These are phyloP conservation scores for Aspergillus fructus DNA, from an alignment of 2,329 filamentous ascomycete genomes.

Conservation along the genomic window DNA sequence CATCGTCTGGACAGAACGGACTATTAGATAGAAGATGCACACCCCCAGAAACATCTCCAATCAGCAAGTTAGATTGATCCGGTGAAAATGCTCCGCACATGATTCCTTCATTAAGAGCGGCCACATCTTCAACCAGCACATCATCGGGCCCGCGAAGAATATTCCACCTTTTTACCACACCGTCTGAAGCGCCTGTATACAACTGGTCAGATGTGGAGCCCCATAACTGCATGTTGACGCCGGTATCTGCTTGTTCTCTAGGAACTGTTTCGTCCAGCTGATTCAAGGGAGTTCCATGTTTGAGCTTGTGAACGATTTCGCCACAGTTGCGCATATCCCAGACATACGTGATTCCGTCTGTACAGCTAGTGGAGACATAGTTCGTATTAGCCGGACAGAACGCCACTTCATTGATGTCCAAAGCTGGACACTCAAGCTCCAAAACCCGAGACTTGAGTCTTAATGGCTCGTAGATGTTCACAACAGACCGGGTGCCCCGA, in stretches of 20 bases:
- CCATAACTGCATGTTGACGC: conserved; percentile 60
- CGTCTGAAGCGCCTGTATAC: conserved; percentile 62
- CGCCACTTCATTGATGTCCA: conserved; percentile 62
- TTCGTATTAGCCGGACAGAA: conserved; percentile 48
- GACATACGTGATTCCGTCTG: conserved; percentile 59
- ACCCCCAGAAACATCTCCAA: conserved; percentile 58
- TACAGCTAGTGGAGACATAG: conserved; percentile 60
- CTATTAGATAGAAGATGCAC: conserved; percentile 51
- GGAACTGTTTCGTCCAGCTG: conserved; percentile 40
- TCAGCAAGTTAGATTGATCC: conserved; percentile 55
- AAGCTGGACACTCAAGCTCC: conserved; percentile 57
- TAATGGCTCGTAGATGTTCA: conserved; percentile 53
- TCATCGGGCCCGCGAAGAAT: conserved; percentile 53
- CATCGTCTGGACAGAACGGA: conserved; percentile 24
- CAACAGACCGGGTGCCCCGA: conserved; percentile 45
- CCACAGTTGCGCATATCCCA: conserved; percentile 57
- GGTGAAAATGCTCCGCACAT: conserved; percentile 59
- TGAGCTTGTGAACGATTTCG: conserved; percentile 48
- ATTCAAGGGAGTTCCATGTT: conserved; percentile 52
- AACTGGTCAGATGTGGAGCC: conserved; percentile 52
- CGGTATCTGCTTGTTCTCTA: conserved; percentile 56
- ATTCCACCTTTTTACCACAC: conserved; percentile 61
- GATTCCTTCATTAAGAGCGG: conserved; percentile 52
- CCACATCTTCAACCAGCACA: conserved; percentile 52
- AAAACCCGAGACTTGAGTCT: conserved; percentile 35